Conservation (phyloP, 2,329 filamentous ascomycete genomes). For the Colletotrichum orbiculare region DNA sequence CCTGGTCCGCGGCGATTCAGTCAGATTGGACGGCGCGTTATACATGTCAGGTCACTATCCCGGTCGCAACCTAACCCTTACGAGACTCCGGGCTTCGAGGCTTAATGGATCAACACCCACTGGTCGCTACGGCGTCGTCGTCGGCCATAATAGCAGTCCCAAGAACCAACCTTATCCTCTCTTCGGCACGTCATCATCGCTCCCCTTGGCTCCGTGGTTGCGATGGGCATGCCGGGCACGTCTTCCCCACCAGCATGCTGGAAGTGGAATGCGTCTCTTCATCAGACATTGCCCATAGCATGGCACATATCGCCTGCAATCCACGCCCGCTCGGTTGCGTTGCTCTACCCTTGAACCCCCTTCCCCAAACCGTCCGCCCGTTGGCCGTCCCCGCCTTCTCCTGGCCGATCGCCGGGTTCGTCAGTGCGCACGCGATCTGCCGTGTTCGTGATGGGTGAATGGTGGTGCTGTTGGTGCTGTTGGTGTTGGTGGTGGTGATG, state of each 20-base stretch:
- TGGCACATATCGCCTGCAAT: not conserved
- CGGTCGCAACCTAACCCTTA: no score
- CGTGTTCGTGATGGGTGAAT: not conserved
- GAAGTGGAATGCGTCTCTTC: not conserved
- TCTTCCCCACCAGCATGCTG: not conserved
- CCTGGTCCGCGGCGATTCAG: not conserved
- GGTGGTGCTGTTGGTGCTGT: no score
- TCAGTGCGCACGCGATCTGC: conserved; percentile 20
- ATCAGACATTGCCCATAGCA: no score
- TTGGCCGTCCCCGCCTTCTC: conserved; percentile 6
- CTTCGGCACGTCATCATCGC: no score
- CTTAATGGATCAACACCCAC: no score
- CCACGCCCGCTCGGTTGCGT: not conserved
- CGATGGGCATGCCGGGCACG: not conserved
- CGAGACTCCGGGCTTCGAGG: no score
- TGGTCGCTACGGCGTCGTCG: no score
- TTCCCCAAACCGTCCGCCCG: not conserved
- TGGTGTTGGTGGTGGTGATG: not conserved
- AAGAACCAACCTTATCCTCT: no score
- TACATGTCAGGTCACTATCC: no score
- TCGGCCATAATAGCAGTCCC: no score
- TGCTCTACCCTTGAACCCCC: conserved; percentile 5
- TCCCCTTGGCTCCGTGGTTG: no score
- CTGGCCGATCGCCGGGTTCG: conserved; percentile 13
- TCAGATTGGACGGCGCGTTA: not conserved